These are phyloP conservation scores for Fusarium transvaalense DNA, from an alignment of 2,329 filamentous ascomycete species.

Conservation along the genomic window DNA sequence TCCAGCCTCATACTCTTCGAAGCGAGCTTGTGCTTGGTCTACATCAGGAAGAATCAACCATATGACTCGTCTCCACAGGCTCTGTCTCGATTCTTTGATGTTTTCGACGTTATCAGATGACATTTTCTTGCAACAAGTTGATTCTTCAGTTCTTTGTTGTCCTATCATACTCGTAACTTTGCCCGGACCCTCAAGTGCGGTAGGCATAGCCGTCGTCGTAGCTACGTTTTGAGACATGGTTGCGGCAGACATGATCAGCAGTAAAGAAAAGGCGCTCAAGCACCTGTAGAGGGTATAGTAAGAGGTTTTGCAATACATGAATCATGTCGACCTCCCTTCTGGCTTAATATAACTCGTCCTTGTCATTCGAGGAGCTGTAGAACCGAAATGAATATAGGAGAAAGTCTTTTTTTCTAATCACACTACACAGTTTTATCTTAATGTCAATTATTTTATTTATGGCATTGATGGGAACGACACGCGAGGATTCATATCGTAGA, in stretches of 20 bases:
- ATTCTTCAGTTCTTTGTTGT: neutral
- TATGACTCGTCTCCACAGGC: neutral
- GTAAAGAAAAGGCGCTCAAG: neutral
- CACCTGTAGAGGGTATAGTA: neutral
- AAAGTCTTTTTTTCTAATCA: no score
- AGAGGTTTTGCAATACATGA: neutral
- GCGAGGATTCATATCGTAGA: no score
- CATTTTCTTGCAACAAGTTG: accelerated
- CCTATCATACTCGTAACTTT: no score
- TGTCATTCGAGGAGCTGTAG: no score
- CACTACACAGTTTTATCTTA: neutral
- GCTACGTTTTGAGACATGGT: neutral
- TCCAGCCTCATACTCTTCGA: neutral
- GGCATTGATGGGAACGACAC: no score
- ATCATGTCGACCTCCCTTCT: neutral
- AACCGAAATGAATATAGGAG: no score
- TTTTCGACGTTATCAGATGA: neutral
- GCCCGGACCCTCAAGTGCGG: no score
- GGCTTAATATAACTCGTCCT: neutral
- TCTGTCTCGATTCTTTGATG: no score
- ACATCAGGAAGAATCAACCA: neutral
- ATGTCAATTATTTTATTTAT: neutral
- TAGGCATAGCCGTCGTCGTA: no score
- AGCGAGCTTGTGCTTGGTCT: neutral
- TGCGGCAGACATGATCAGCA: no score